Conservation (phyloP, 192 early-diverging fungal genomes). For the Entomortierella lignicola region DNA sequence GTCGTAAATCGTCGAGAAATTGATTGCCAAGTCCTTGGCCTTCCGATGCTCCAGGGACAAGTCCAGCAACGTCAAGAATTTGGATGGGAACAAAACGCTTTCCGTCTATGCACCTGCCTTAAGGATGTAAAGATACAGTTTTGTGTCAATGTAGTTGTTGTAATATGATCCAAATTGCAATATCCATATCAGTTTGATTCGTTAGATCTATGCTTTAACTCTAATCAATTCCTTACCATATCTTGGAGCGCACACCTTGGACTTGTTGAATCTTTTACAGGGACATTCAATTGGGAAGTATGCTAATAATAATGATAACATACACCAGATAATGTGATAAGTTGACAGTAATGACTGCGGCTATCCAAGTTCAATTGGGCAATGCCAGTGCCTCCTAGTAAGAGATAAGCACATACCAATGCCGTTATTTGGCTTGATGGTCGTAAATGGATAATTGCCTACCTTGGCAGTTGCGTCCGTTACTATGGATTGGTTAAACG, state of each 20-base stretch:
- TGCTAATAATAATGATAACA: no score
- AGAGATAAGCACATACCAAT: conserved; percentile 47
- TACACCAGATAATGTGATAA: neutral
- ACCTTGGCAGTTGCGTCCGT: conserved; percentile 87
- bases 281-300: conserved; percentile 82
- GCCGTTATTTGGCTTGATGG: conserved; percentile 86
- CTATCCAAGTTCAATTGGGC: neutral
- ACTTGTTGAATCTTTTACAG: conserved; percentile 66
- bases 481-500: conserved; percentile 47
- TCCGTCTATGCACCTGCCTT: conserved; percentile 75
- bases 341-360: neutral
- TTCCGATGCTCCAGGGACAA: conserved; percentile 85
- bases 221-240: conserved; percentile 59
- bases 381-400: neutral
- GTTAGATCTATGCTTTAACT: neutral
- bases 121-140: neutral
- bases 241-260: conserved; percentile 72
- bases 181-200: no score
- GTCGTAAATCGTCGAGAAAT: conserved; percentile 84
- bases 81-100: conserved; percentile 75
- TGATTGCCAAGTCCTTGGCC: conserved; percentile 83
- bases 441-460: conserved; percentile 87
- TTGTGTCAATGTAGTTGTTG: no score
- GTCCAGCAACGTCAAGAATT: conserved; percentile 84
- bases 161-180: no score